phyloP scores from a whole-genome alignment of 495 filamentous ascomycete genomes.

The Hypomontagnella monticulosa region DNA sequence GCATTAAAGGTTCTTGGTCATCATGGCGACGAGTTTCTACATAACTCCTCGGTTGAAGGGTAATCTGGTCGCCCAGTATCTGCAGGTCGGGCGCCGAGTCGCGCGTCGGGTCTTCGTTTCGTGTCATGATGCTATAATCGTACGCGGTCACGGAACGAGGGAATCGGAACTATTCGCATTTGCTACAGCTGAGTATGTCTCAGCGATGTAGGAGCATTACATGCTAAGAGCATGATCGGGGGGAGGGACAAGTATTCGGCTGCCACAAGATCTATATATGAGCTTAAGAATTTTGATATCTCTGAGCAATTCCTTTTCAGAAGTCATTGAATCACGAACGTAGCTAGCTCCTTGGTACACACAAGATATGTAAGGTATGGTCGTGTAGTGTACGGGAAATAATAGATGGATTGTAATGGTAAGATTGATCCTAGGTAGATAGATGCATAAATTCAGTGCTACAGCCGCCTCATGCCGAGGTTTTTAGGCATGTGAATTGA shows the following conservation, averaged over 20 bases:
- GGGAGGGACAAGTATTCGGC: not conserved
- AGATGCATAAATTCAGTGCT: too few species aligned
- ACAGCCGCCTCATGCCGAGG: constrained; percentile 26
- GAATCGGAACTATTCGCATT: constrained; percentile 8
- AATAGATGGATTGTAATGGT: not conserved
- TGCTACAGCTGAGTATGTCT: constrained; percentile 31
- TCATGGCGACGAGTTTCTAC: constrained; percentile 59
- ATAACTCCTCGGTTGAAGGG: constrained; percentile 81
- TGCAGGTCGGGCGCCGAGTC: constrained; percentile 81
- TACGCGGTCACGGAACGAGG: constrained; percentile 13
- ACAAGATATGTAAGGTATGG: too few species aligned
- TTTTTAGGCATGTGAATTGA: constrained; percentile 32
- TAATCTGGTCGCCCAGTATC: constrained; percentile 81
- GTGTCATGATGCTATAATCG: constrained; percentile 44
- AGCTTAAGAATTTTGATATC: not conserved
- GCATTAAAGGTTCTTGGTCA: constrained; percentile 78
- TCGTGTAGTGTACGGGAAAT: too few species aligned
- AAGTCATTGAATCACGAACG: too few species aligned
- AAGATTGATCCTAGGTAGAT: not conserved
- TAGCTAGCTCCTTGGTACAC: too few species aligned
- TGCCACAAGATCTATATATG: not conserved
- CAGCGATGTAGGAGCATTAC: constrained; percentile 23
- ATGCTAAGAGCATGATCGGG: constrained; percentile 26
- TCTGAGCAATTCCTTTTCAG: not conserved
- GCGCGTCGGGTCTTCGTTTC: constrained; percentile 48